phyloP scores from a whole-genome alignment of 2,329 filamentous ascomycete species.

The Didymella arachidicola region DNA sequence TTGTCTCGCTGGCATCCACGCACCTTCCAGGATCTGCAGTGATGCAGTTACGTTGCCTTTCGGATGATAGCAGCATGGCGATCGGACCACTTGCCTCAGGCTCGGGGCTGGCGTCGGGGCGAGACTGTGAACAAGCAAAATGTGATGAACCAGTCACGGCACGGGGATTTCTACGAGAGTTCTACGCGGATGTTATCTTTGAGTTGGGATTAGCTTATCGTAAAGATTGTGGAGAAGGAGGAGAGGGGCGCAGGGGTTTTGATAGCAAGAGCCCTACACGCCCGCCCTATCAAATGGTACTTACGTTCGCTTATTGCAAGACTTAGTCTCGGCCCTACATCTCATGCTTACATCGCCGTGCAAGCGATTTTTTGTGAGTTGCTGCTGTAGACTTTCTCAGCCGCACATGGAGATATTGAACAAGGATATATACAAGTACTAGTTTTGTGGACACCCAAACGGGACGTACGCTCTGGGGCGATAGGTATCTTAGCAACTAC shows the following conservation, averaged over 20 bases:
- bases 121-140: background rate
- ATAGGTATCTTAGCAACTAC: slow-evolving; percentile 18
- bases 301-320: background rate
- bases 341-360: background rate
- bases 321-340: slow-evolving; percentile 2
- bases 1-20: background rate
- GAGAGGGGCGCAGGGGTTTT: slow-evolving; percentile 5
- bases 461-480: slow-evolving; percentile 1
- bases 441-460: slow-evolving; percentile 11
- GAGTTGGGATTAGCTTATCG: slow-evolving; percentile 18
- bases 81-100: slow-evolving; percentile 9
- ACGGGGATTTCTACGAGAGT: background rate
- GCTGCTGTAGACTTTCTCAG: background rate
- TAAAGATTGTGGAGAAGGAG: slow-evolving; percentile 10
- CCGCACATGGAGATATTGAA: slow-evolving; percentile 1
- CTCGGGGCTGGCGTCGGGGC: background rate
- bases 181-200: slow-evolving; percentile 14
- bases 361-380: background rate
- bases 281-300: slow-evolving; percentile 9
- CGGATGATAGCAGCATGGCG: background rate
- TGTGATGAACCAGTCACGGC: background rate
- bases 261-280: slow-evolving; percentile 12
- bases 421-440: slow-evolving; percentile 13
- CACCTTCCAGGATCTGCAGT: background rate
- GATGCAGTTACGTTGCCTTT: slow-evolving; percentile 1